phyloP scores from a whole-genome alignment of 164 flowering plant genomes.

The Tinospora cordifolia region DNA sequence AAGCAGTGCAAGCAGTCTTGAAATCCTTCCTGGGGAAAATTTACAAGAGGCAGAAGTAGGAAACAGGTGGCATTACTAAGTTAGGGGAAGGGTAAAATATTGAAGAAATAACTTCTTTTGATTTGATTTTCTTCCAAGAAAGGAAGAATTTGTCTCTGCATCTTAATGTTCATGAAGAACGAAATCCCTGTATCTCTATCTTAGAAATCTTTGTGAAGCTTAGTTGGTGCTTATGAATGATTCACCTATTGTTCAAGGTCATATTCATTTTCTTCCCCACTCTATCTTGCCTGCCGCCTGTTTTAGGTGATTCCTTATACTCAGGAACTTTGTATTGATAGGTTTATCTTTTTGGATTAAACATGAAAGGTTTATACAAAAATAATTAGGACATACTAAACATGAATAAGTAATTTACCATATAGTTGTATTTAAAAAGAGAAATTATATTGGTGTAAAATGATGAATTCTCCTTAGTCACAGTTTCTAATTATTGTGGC shows the following conservation, averaged over 20 bases:
- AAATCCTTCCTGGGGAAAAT: constrained; percentile 83
- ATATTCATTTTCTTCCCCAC: too few relatives aligned
- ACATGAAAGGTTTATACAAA: neutral
- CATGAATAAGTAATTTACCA: too few relatives aligned
- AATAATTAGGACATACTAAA: too few relatives aligned
- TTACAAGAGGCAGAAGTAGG: constrained; percentile 78
- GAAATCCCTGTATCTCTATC: constrained; percentile 2
- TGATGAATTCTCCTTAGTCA: too few relatives aligned
- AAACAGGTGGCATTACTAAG: neutral
- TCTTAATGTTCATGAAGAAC: neutral
- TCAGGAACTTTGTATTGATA: too few relatives aligned
- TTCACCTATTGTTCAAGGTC: neutral
- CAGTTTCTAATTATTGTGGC: too few relatives aligned
- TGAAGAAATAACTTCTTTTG: neutral
- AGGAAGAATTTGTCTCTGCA: neutral
- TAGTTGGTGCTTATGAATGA: neutral
- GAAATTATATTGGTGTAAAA: too few relatives aligned
- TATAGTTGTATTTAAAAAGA: too few relatives aligned
- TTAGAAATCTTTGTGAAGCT: neutral
- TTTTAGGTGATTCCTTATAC: too few relatives aligned
- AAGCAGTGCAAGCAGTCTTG: constrained; percentile 71
- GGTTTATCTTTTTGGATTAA: too few relatives aligned
- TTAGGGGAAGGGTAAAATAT: neutral
- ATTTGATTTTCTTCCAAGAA: neutral
- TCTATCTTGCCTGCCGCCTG: too few relatives aligned